phyloP scores from a whole-genome alignment of 106 monocot species.

The Dactylorhiza incarnata region DNA sequence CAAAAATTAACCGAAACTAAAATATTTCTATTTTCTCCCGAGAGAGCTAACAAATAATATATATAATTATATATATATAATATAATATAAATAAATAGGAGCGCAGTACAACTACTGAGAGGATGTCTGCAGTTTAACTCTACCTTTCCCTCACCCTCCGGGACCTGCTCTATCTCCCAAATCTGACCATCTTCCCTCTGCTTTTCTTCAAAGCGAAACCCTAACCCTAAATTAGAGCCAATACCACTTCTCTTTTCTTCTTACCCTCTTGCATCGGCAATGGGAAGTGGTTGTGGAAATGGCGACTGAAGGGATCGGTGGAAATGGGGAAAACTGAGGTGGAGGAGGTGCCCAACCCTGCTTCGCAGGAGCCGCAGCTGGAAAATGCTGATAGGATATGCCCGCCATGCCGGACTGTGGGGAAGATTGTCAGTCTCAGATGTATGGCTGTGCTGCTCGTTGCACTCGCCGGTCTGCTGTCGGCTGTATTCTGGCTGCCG shows the following conservation, averaged over 20 bases:
- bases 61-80: not conserved
- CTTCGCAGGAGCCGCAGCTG: slow-evolving; percentile 4
- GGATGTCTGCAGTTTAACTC: slow-evolving; percentile 2
- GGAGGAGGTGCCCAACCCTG: slow-evolving; percentile 14
- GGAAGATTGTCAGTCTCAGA: slow-evolving; percentile 20
- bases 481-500: slow-evolving; percentile 67
- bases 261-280: not conserved
- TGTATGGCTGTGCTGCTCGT: slow-evolving; percentile 39
- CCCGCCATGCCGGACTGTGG: slow-evolving; percentile 35
- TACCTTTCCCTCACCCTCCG: slow-evolving; percentile 6
- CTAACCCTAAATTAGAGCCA: slow-evolving; percentile 14
- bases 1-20: too few species aligned
- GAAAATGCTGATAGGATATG: slow-evolving; percentile 10
- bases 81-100: not conserved
- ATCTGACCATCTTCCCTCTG: not conserved
- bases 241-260: not conserved
- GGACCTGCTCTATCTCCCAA: not conserved
- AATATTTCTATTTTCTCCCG: too few species aligned
- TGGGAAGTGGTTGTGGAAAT: slow-evolving; percentile 6
- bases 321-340: slow-evolving; percentile 58
- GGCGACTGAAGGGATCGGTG: not conserved
- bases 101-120: not conserved
- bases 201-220: slow-evolving; percentile 7
- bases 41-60: too few species aligned
- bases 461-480: slow-evolving; percentile 49